Base-by-base conservation (phyloP, 768 basidiomycete genomes). In the Nidularia pulvinata region DNA sequence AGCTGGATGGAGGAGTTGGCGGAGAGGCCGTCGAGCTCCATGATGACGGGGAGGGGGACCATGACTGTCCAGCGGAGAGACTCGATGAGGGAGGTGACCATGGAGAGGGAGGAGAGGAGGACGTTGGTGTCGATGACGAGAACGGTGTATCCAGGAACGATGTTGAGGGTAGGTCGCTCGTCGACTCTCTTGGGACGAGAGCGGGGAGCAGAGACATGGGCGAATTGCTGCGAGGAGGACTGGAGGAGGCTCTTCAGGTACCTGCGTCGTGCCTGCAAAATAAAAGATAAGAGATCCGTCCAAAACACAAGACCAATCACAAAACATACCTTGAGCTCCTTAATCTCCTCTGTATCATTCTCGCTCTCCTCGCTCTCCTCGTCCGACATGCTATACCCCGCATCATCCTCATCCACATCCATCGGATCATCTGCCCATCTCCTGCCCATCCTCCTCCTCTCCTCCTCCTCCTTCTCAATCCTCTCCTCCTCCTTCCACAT, bases 91-190 rank as follows among this genome's bases (percentile, higher is more conserved):
- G 86, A 80, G 0, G 82, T 69, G 54, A 99, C 78, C 58, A 89
- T 75, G 0, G 85, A 67, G 4, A 98, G 76, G 0, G 93, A 93
- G 0, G 92, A 89, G 13, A 98, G 80, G 0, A 99, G 76, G 52
- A 98, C 91, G 72, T 98, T 98, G 47, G 96, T 98, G 70, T 98
- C 96, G 63, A 96, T 76, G 32, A 99, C 88, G 53, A 99, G 87
- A 45, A 89, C 77, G 9, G 93, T 93, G 70, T 94, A 97, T 2
- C 96, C 96, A 3, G 91, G 80, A 5, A 91, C 73, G 59, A 93
- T 81, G 47, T 75, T 72, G 14, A 91, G 66, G 7, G 71, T 68
- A 10, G 78, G 71, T 11, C 68, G 78, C 5, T 67, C 64, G 19
- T 65, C 67, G 32, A 61, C 56, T 14, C 65, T 58, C 53, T 67